Evolutionary conservation across 495 filamentous ascomycete species (phyloP), one percentile per base, ranked within the genome.

Genomic region (Hypoxylon fuscum): DNA sequence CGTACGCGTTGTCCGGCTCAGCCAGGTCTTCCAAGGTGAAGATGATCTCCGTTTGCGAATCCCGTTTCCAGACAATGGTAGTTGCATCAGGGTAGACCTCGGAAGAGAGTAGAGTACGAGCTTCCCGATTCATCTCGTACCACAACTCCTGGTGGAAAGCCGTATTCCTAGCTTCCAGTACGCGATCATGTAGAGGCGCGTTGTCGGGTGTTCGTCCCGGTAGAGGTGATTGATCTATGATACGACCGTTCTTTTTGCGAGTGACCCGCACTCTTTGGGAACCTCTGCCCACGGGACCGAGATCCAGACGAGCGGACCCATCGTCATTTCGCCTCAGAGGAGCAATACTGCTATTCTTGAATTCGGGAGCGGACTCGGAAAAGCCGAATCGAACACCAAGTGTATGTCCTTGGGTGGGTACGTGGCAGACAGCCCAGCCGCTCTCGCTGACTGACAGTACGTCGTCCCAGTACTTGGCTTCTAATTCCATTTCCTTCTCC

Each of bases 131-230:
- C 17, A 99, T 73, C 73, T 98, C 95, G 60, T 96, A 87, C 81
- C 92, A 96, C n/a, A 99, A 75, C 69, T 99, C 96, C 67, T 96
- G 88, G 50, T 93, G 90, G 68, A 91, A 97, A 1, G 96, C 79
- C 52, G 90, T 92, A 72, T 99, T 89, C 22, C 93, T 87, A 9
- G 93, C 91, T 62, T 92, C 87, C 14, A 88, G 81, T 40, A 98
- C 90, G 6, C 83, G 83, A 31, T 87, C 79, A 58, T 93, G 87
- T 20, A 78, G 59, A 44, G 67, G 76, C 20, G 72, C 69, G 51
- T 68, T 70, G 61, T 64, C 79, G 52, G 71, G 70, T 29, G 73
- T 68, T 38, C 74, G 76, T 17, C 58, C 51, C 5, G 79, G 75
- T 0, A 83, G 61, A 21, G 64, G 68, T 1, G 85, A 87, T 35